Percentiles rank a stretch among this genome's conserved stretches.
These are phyloP conservation scores for Podaxis pistillaris DNA, from an alignment of 768 basidiomycete genomes.

Conservation along the genomic window DNA sequence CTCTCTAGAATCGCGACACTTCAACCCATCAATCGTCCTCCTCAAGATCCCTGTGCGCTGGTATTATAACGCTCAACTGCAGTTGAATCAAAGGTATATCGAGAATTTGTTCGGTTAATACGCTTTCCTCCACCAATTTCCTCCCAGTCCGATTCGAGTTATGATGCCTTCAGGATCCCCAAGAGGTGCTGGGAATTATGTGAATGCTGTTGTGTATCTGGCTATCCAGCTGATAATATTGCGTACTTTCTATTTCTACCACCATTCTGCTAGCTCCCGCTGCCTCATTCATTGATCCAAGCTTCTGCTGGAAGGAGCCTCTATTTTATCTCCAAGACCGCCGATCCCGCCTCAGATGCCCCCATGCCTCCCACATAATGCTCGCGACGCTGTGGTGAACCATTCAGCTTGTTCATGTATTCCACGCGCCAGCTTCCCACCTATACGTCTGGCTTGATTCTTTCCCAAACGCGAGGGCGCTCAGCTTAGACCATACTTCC, in stretches of 20 bases:
- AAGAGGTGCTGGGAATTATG: not conserved
- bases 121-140: not conserved
- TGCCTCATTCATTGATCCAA: not conserved
- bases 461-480: not conserved
- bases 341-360: not conserved
- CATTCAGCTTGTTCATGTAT: not conserved
- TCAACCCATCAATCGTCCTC: not conserved
- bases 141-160: not conserved
- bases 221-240: not conserved
- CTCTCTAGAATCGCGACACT: not conserved
- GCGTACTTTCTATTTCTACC: not conserved
- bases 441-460: too few relatives aligned
- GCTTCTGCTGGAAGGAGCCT: not conserved
- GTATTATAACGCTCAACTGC: not conserved
- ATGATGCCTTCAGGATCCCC: not conserved
- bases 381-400: not conserved
- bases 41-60: not conserved
- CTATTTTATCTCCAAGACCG: not conserved
- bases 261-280: not conserved
- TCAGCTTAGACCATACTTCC: not conserved
- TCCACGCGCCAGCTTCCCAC: too few relatives aligned
- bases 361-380: not conserved
- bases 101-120: not conserved
- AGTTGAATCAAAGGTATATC: not conserved
- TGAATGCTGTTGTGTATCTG: not conserved